A percentile compares a stretch with the other conserved stretches of the same genome.
Conservation (phyloP, 2,329 filamentous ascomycete species). For the Ophiocordyceps polyrhachis-furcata region DNA sequence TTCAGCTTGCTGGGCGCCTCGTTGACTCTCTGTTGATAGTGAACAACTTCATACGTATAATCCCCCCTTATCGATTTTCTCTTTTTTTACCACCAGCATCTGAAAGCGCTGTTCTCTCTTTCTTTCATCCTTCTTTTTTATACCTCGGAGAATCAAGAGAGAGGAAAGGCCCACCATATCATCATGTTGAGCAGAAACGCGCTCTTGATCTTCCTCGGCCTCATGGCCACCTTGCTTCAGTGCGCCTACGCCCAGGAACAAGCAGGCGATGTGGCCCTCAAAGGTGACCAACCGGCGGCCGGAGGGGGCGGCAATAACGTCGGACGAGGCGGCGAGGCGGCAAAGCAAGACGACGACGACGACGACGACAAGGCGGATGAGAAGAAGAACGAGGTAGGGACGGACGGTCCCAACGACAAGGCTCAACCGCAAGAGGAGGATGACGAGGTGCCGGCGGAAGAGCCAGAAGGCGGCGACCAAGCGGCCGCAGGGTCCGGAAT, state of each 20-base stretch:
- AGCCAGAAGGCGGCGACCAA: no score
- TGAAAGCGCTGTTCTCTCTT: background rate
- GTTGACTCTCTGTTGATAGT: background rate
- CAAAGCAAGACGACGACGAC: background rate
- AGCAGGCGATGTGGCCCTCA: background rate
- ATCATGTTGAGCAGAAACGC: background rate
- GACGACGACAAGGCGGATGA: background rate
- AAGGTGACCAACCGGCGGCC: no score
- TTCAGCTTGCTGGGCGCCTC: background rate
- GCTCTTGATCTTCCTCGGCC: background rate
- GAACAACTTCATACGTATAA: background rate
- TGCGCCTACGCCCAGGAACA: background rate
- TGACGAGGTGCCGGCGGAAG: background rate
- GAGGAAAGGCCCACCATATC: background rate
- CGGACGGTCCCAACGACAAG: no score
- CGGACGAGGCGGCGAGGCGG: no score
- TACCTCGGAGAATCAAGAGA: background rate
- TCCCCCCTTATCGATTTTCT: background rate
- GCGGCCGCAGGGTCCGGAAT: no score
- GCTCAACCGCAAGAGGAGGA: background rate
- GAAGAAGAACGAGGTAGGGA: background rate
- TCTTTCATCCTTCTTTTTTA: background rate
- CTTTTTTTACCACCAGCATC: background rate
- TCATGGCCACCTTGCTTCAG: background rate
- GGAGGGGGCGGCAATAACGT: no score